phyloP scores from a whole-genome alignment of 73 alveolate species.

The Uronychia binucleata region DNA sequence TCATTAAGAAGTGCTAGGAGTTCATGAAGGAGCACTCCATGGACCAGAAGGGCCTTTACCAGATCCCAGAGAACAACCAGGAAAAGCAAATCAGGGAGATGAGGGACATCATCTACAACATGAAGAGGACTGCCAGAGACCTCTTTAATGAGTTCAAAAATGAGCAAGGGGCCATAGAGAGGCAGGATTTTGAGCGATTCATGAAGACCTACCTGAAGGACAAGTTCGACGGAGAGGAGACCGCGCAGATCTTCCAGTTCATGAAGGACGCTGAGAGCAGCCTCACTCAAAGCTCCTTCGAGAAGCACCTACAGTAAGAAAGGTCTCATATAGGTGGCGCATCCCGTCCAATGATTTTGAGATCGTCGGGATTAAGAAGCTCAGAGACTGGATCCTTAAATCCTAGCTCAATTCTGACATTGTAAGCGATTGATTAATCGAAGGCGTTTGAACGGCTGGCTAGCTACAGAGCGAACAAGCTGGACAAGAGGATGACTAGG shows the following conservation, averaged over 20 bases:
- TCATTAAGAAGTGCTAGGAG: neutral
- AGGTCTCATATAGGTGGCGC: neutral
- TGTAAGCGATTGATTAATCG: neutral
- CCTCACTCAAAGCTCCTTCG: neutral
- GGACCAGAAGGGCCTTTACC: neutral
- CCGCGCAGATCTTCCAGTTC: neutral
- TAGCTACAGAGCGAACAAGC: conserved; percentile 10
- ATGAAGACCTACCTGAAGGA: neutral
- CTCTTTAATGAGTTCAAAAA: neutral
- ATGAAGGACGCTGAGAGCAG: neutral
- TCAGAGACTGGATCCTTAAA: conserved; percentile 69
- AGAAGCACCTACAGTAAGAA: neutral
- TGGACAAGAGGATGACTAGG: conserved; percentile 29
- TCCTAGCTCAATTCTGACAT: conserved; percentile 48
- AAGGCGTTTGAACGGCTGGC: conserved; percentile 38
- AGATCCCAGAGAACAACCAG: neutral
- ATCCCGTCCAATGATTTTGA: neutral
- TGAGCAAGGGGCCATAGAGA: neutral
- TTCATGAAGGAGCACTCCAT: neutral
- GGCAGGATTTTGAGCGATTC: neutral
- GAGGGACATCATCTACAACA: neutral
- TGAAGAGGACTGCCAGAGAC: neutral
- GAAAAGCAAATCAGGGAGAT: neutral
- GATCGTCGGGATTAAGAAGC: conserved; percentile 14
- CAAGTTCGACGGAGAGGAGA: neutral